phyloP scores from a whole-genome alignment of 345 rosid species.

The Murraya paniculata region DNA sequence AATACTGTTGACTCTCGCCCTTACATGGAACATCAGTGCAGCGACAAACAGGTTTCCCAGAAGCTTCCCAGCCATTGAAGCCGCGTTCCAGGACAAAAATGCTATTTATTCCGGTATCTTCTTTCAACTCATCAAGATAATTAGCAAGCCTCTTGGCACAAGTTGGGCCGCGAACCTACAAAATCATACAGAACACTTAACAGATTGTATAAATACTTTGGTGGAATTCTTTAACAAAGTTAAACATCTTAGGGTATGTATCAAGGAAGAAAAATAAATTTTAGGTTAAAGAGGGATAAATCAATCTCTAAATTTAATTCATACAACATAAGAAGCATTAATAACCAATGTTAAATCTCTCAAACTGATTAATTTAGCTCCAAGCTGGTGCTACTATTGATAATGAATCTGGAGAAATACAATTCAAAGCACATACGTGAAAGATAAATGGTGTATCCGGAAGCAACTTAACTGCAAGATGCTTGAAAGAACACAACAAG shows the following conservation, averaged over 20 bases:
- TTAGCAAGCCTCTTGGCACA: slow-evolving; percentile 75
- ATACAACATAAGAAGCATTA: not conserved
- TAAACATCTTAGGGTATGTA: not conserved
- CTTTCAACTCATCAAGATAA: slow-evolving; percentile 62
- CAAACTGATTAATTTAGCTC: not conserved
- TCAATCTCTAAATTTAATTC: not conserved
- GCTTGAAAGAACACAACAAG: not conserved
- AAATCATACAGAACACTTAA: not conserved
- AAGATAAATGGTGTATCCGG: not conserved
- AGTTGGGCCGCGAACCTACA: slow-evolving; percentile 89
- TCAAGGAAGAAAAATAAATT: too few species aligned
- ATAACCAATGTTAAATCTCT: not conserved
- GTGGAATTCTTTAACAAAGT: not conserved
- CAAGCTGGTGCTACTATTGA: not conserved
- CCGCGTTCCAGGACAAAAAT: slow-evolving; percentile 73
- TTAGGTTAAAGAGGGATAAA: too few species aligned
- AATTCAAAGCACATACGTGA: not conserved
- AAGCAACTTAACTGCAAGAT: not conserved
- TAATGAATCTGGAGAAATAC: not conserved
- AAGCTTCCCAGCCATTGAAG: slow-evolving; percentile 89
- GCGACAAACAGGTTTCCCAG: slow-evolving; percentile 81
- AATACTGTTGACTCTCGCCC: slow-evolving; percentile 28
- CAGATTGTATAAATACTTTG: not conserved
- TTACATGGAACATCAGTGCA: slow-evolving; percentile 70
- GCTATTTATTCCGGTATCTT: slow-evolving; percentile 69